Evolutionary conservation across 371 early-diverging fungal genomes (phyloP).

Genomic region (Cokeromyces recurvatus): DNA sequence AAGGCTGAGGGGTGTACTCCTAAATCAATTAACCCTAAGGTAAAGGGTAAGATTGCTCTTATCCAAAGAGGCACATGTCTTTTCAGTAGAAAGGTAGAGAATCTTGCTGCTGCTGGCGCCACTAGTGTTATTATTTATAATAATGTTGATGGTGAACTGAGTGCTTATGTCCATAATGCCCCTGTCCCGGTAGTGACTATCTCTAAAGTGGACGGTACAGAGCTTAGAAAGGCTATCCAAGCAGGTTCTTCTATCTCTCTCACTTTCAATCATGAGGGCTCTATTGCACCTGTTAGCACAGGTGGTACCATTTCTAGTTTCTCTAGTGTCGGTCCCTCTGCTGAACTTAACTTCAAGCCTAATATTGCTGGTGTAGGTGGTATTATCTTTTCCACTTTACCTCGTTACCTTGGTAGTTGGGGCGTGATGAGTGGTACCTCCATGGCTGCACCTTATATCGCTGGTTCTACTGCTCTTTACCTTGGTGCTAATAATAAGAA

Average conservation of each 20-base stretch:
- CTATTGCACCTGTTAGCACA: constrained; percentile 14
- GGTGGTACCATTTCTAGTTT: constrained; percentile 36
- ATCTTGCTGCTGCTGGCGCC: constrained; percentile 42
- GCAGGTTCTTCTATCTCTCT: constrained; percentile 2
- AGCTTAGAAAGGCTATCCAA: constrained; percentile 14
- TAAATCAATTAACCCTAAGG: constrained; percentile 10
- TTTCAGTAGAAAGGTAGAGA: constrained; percentile 45
- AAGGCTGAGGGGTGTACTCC: constrained; percentile 19
- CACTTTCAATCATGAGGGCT: constrained; percentile 8
- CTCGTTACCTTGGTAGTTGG: constrained; percentile 39
- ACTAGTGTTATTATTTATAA: constrained; percentile 48
- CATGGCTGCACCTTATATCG: constrained; percentile 67
- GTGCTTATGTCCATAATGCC: constrained; percentile 10
- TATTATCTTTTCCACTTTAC: constrained; percentile 60
- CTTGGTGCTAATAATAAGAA: constrained; percentile 33
- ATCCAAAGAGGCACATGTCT: constrained; percentile 52
- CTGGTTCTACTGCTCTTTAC: constrained; percentile 64
- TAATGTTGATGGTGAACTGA: constrained; percentile 21
- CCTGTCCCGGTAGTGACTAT: constrained; percentile 34
- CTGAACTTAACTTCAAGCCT: constrained; percentile 39
- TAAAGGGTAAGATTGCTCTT: constrained; percentile 44
- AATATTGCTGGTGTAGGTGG: constrained; percentile 67
- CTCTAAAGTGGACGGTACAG: constrained; percentile 20
- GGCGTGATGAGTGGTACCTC: constrained; percentile 56
- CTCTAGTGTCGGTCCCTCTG: constrained; percentile 35